Conservation (phyloP, 1,284 basidiomycete species). For the Heterobasidion parviporum region DNA sequence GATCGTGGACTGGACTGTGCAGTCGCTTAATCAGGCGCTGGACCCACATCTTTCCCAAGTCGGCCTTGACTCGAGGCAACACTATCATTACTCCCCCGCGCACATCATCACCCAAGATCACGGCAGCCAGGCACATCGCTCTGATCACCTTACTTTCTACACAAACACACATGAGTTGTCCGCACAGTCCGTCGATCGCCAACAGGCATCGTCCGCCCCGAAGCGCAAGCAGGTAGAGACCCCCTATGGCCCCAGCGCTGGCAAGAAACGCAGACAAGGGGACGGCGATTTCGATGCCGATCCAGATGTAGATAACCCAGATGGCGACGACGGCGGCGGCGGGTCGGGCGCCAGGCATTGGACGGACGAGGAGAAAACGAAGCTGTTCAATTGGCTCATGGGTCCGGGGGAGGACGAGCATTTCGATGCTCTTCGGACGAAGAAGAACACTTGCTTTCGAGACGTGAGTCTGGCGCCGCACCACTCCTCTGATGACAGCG, state of each 20-base stretch:
- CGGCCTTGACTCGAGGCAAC: conserved; percentile 12
- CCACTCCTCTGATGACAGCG: background rate
- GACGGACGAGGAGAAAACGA: conserved; percentile 72
- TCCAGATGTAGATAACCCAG: conserved; percentile 9
- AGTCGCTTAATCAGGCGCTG: conserved; percentile 14
- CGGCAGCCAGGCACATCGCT: conserved; percentile 8
- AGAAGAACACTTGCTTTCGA: conserved; percentile 70
- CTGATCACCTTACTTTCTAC: conserved; percentile 12
- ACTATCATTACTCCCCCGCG: conserved; percentile 11
- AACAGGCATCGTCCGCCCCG: conserved; percentile 6
- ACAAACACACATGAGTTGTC: conserved; percentile 9
- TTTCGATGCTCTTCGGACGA: conserved; percentile 63
- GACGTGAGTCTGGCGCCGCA: conserved; percentile 36
- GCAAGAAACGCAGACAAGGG: conserved; percentile 10
- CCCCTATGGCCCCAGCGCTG: conserved; percentile 4
- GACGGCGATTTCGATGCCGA: conserved; percentile 9
- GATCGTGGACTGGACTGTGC: background rate
- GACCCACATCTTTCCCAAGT: conserved; percentile 14
- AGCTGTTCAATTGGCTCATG: conserved; percentile 68
- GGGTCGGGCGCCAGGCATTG: conserved; percentile 60
- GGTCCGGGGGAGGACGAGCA: conserved; percentile 59
- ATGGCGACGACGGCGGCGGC: conserved; percentile 8
- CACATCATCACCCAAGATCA: conserved; percentile 13
- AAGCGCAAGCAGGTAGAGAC: conserved; percentile 13
- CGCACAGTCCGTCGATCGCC: conserved; percentile 11